Conservation (phyloP, 2,329 filamentous ascomycete species). For the Ascocoryne sarcoides region DNA sequence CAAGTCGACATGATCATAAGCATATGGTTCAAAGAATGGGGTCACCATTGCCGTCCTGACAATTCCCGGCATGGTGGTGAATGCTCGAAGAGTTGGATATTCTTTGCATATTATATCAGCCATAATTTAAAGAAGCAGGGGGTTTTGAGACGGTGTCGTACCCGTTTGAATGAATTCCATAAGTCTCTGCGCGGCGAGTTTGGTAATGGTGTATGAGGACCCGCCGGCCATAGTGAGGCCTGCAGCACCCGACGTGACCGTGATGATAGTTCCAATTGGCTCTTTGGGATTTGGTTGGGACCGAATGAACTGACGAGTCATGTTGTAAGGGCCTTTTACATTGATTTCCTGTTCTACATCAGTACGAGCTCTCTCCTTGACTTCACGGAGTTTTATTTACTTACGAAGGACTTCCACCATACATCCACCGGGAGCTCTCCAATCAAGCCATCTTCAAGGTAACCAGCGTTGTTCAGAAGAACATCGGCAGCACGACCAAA, state of each 20-base stretch:
- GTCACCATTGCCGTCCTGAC: slow-evolving; percentile 35
- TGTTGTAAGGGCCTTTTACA: slow-evolving; percentile 38
- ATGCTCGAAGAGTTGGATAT: slow-evolving; percentile 34
- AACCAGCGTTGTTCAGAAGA: slow-evolving; percentile 36
- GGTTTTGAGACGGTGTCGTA: slow-evolving; percentile 2
- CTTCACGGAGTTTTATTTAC: no score
- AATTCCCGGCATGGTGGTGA: slow-evolving; percentile 40
- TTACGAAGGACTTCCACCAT: slow-evolving; percentile 34
- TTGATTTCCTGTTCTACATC: slow-evolving; percentile 36
- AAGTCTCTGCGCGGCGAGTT: slow-evolving; percentile 37
- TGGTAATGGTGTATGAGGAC: slow-evolving; percentile 38
- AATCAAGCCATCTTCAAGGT: slow-evolving; percentile 29
- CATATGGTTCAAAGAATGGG: slow-evolving; percentile 25
- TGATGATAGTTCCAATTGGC: slow-evolving; percentile 31
- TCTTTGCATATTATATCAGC: slow-evolving; percentile 31
- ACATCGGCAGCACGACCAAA: slow-evolving; percentile 28
- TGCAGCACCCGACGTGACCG: slow-evolving; percentile 33
- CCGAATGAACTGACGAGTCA: slow-evolving; percentile 38
- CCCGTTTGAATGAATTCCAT: slow-evolving; percentile 31
- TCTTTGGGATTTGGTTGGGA: slow-evolving; percentile 24
- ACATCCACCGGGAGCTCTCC: slow-evolving; percentile 32
- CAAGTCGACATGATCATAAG: slow-evolving; percentile 27
- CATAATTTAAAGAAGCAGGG: no score
- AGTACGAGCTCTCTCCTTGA: background rate
- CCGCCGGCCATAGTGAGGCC: slow-evolving; percentile 27